Base-by-base conservation (phyloP, 805 yeast genomes). In the Phaffomyces opuntiae region DNA sequence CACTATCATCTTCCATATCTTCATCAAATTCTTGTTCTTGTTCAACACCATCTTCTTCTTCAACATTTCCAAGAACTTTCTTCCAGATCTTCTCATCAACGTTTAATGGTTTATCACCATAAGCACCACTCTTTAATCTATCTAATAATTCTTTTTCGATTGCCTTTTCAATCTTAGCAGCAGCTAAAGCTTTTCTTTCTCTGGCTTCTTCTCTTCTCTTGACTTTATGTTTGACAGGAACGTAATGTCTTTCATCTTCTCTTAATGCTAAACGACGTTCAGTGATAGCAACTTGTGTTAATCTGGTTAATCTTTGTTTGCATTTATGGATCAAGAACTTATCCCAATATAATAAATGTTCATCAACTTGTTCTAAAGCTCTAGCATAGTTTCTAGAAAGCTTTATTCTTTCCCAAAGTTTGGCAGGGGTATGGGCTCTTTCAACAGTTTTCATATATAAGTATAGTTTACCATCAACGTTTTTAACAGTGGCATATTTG, bases 81-180 rank as follows among this genome's bases (percentile, higher is more conserved):
- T 84, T 83, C 99, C 99, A 93, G 49, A 93, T 80, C 68, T 83
- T 83, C 60, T 91, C 96, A 59, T 93, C 98, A 34, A 93, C 98
- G 60, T 93, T 93, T 62, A 93, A 73, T 46, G 99, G 99, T 66
- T 91, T 87, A 62, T 93, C 98, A 53, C 99, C 99, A 63, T 93
- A 93, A 3, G 98, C 98, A 50, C 99, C 99, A 60, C 91, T 81
- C 80, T 93, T 93, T 61, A 93, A 77, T 67, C 99, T 81, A 45
- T 90, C 96, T 60, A 93, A 74, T 53, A 93, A 75, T 67, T 93
- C 99, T 69, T 88, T 88, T 67, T 93, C 99, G 56, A 93, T 93
- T 13, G 96, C 89, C 69, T 87, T 88, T 64, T 93, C 99, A 55
- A 93, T 87, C 72, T 86, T 87, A 25, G 99, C 99, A 36, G 99